phyloP scores from a whole-genome alignment of 2,329 filamentous ascomycete genomes.

The Uncinocarpus reesii region DNA sequence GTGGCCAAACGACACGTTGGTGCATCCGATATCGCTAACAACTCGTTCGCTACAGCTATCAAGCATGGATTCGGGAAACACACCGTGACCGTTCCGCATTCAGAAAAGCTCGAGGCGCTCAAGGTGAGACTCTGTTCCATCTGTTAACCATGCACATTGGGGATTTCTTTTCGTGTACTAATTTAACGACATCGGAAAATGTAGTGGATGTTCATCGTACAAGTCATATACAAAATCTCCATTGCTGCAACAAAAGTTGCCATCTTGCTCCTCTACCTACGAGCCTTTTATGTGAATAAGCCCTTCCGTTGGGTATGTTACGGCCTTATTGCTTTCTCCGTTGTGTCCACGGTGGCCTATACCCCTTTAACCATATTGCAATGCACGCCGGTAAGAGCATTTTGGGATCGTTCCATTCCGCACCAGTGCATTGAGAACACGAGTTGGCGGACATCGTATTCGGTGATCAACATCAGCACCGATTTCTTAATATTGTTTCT shows the following conservation, averaged over 20 bases:
- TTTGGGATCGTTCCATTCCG: slow-evolving; percentile 14
- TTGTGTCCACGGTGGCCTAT: slow-evolving; percentile 10
- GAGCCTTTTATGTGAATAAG: slow-evolving; percentile 12
- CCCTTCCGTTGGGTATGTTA: slow-evolving; percentile 14
- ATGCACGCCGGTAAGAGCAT: slow-evolving; percentile 12
- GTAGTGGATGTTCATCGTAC: slow-evolving; percentile 8
- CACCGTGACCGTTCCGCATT: not conserved
- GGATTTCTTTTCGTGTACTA: not conserved
- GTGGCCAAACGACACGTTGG: not conserved
- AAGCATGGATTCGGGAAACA: slow-evolving; percentile 12
- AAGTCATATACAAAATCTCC: slow-evolving; percentile 13
- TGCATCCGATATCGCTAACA: not conserved
- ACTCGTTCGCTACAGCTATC: slow-evolving; percentile 1
- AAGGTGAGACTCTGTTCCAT: slow-evolving; percentile 1
- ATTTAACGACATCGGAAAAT: not conserved
- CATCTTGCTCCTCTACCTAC: slow-evolving; percentile 15
- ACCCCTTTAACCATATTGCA: slow-evolving; percentile 14
- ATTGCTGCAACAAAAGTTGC: slow-evolving; percentile 13
- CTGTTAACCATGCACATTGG: not conserved
- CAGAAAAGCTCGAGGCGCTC: slow-evolving; percentile 4
- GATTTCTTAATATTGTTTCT: slow-evolving; percentile 14
- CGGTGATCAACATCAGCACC: slow-evolving; percentile 14
- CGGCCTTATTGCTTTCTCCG: slow-evolving; percentile 8
- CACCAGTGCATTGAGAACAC: slow-evolving; percentile 12
- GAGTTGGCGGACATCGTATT: slow-evolving; percentile 9